Evolutionary conservation across 768 basidiomycete genomes (phyloP).

Genomic region (Candolleomyces efflorescens): DNA sequence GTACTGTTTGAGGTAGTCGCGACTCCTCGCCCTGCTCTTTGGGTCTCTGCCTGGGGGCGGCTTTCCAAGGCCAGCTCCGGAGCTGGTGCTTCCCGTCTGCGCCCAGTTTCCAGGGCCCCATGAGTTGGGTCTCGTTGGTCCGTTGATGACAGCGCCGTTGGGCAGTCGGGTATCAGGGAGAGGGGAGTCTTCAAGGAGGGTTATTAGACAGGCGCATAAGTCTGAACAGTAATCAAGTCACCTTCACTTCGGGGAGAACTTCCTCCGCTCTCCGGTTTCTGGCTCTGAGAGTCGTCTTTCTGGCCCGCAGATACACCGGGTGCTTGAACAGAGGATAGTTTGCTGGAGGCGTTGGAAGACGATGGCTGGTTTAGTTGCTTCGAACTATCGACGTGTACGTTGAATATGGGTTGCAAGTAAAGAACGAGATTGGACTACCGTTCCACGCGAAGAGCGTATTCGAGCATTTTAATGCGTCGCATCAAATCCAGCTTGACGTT

Average conservation of each 20-base stretch:
- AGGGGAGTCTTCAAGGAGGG: constrained; percentile 54
- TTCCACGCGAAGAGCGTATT: constrained; percentile 95
- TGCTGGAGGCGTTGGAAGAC: constrained; percentile 59
- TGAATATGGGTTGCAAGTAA: constrained; percentile 7
- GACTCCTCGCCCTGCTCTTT: constrained; percentile 90
- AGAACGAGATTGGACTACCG: constrained; percentile 53
- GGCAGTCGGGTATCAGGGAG: constrained; percentile 63
- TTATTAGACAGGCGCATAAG: not conserved
- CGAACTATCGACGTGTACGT: constrained; percentile 45
- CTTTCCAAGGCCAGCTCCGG: constrained; percentile 57
- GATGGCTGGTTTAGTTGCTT: constrained; percentile 70
- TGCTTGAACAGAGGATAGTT: constrained; percentile 59
- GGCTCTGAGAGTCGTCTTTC: constrained; percentile 70
- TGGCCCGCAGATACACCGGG: constrained; percentile 45
- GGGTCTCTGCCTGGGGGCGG: constrained; percentile 84
- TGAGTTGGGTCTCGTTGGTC: constrained; percentile 50
- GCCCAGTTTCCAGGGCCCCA: constrained; percentile 51
- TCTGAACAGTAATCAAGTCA: constrained; percentile 23
- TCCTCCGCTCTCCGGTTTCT: constrained; percentile 74
- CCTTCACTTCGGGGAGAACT: constrained; percentile 89
- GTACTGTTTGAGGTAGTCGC: constrained; percentile 96
- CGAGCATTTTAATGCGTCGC: constrained; percentile 98
- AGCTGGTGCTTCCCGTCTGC: constrained; percentile 40
- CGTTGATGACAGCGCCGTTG: constrained; percentile 52
- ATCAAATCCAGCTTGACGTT: constrained; percentile 95